Base-by-base conservation (phyloP, 2,329 filamentous ascomycete genomes). In the Fusarium sp. region DNA sequence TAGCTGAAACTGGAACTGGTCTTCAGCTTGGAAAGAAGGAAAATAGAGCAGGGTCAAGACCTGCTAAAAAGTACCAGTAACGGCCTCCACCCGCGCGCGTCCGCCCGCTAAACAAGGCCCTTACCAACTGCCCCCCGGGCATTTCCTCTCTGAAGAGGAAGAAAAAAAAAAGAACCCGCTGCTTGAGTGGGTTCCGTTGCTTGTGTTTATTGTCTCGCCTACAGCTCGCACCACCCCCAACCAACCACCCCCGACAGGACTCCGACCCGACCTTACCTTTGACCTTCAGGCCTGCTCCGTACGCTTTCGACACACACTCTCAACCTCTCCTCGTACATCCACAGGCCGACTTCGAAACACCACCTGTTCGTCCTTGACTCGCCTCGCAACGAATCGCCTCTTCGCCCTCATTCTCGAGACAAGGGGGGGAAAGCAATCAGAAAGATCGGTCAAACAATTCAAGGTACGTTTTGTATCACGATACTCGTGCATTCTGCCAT, bases 391-490 rank as follows among this genome's bases (percentile, higher is more conserved):
- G 69, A 75, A 68, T 66, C 48, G 18, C n/a, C n/a, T 67, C 34
- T 54, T 69, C 67, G 11, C 52, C 32, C 64, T 54, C 48, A 62
- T 50, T 58, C 32, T 54, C 27, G 27, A 54, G 48, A 54, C 48
- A 54, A 52, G 27, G 48, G 48, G 48, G 48, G 48, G 57, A 56
- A 66, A 66, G 5, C 48, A 27, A 48, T 14, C 43, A 45, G 20
- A 45, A 45, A 52, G 45, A 67, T 60, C 27, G 54, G 39, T 74
- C 67, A 69, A 37, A 65, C 43, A 59, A 13, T 34, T 62, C 70
- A 45, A 76, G 74, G 74, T 76, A 76, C 57, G 74, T 58, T 54
- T 73, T 35, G 67, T 77, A 60, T 66, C 56, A 76, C 70, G 72
- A 65, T 73, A 32, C 48, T 54, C 18, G 18, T 54, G 64, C 63